Base-by-base conservation (phyloP, 495 filamentous ascomycete species). In the Physcia stellaris region DNA sequence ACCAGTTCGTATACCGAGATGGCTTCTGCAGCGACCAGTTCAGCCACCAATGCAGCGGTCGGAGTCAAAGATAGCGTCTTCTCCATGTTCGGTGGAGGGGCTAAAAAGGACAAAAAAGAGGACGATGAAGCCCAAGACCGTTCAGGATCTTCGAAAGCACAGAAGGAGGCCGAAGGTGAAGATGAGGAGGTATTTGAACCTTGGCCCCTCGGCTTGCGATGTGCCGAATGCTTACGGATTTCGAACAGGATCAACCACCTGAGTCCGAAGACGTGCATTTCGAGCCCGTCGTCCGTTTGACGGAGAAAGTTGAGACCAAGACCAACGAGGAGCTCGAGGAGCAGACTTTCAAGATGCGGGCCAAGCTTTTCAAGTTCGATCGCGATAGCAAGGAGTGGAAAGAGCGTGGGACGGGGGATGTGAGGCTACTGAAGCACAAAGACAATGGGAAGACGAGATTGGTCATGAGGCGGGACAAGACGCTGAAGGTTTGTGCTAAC, bases 401-500 rank as follows among this genome's bases (percentile, higher is more conserved):
- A 73, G 92, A 99, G 73, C 81, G 92, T 55, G 92, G 92, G 37
- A 96, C 90, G 40, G 92, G 92, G 50, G 87, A 95, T 53, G 86
- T 99, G 43, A 75, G 86, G 54, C 66, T 99, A 54, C 68, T 99
- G 54, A 99, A 95, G 75, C 92, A 99, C 67, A 82, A 81, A 71
- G 90, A 96, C 66, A 96, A 93, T 60, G 78, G 79, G 58, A 99
- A 96, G 80, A 94, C 86, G 39, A 75, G 92, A 43, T 70, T 99
- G 46, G 90, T 99, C 51, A 99, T 99, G 92, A 79, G 92, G 61
- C 71, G 92, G 56, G 92, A 99, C 66, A 94, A 95, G 80, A 96
- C 92, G 47, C 75, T 94, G 65, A 99, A 99, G 71, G 90, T 96
- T 63, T 99, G 92, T 79, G 92, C 92, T 55, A 99, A 99, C 68